These are phyloP conservation scores for Myxozyma kluyveri DNA, from an alignment of 805 yeast genomes.

Conservation along the genomic window DNA sequence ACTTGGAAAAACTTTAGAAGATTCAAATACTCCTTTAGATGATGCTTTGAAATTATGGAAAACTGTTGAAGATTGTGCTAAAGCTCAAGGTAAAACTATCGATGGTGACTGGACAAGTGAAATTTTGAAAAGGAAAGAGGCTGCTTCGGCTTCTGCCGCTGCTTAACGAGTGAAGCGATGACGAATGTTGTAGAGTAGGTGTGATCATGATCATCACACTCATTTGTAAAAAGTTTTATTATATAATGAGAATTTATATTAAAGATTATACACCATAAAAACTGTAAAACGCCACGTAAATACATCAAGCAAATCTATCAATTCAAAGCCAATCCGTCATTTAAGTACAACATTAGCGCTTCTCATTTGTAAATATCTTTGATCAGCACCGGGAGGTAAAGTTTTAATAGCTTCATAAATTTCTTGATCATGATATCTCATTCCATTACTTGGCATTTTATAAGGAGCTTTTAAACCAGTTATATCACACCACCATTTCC, in stretches of 20 bases:
- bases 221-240: too few species aligned
- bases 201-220: too few species aligned
- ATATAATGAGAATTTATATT: neutral
- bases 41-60: slow-evolving; percentile 44
- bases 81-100: neutral
- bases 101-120: slow-evolving; percentile 16
- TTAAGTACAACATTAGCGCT: slow-evolving; percentile 84
- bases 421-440: slow-evolving; percentile 80
- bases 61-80: slow-evolving; percentile 31
- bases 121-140: slow-evolving; percentile 7
- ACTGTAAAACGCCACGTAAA: neutral
- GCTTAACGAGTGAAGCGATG: slow-evolving; percentile 1
- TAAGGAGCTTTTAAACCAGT: slow-evolving; percentile 83
- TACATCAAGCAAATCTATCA: neutral
- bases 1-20: slow-evolving; percentile 45
- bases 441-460: slow-evolving; percentile 61
- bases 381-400: slow-evolving; percentile 89
- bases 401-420: slow-evolving; percentile 71
- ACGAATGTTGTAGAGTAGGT: neutral
- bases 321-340: too few species aligned
- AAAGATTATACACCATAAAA: neutral
- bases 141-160: neutral
- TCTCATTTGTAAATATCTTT: slow-evolving; percentile 81
- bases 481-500: slow-evolving; percentile 84
- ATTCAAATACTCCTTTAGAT: slow-evolving; percentile 43